A percentile compares a stretch with the other conserved stretches of the same genome.
Evolutionary conservation across 495 filamentous ascomycete genomes (phyloP).

Genomic region (Podospora anserina): DNA sequence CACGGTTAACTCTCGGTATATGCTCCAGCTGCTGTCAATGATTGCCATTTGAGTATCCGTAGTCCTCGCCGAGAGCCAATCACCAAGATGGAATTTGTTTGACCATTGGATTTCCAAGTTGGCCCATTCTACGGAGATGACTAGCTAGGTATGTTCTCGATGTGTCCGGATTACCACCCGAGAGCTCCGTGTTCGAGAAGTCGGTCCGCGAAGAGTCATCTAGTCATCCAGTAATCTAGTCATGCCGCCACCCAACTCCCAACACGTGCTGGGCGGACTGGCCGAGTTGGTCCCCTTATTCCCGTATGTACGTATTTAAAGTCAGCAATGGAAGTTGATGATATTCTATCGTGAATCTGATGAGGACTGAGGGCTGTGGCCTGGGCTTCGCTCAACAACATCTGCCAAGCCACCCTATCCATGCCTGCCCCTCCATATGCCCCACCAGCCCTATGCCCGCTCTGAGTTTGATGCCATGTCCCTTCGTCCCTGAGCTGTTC

Average conservation of each 20-base stretch:
- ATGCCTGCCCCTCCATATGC: neutral
- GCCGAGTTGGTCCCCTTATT: neutral
- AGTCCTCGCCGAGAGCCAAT: constrained; percentile 13
- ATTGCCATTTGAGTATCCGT: constrained; percentile 9
- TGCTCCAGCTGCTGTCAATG: neutral
- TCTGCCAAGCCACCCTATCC: neutral
- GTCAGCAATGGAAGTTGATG: neutral
- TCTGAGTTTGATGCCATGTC: neutral
- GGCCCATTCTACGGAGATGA: neutral
- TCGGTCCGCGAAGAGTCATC: constrained; percentile 1
- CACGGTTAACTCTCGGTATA: constrained; percentile 23
- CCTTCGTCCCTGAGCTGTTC: neutral
- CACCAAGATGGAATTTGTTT: constrained; percentile 1
- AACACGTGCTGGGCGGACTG: constrained; percentile 9
- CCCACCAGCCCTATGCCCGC: constrained; percentile 1
- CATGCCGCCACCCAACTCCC: constrained; percentile 9
- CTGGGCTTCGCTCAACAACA: neutral
- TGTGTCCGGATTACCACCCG: neutral
- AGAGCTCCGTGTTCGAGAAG: neutral
- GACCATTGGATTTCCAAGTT: neutral
- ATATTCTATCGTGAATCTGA: neutral
- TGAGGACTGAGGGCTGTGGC: neutral
- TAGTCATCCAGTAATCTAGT: neutral
- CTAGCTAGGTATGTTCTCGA: neutral
- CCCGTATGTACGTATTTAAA: neutral